A percentile compares a stretch with the other conserved stretches of the same genome.
These are phyloP conservation scores for Papiliotrema nemorosa DNA, from an alignment of 1,284 basidiomycete genomes.

Conservation along the genomic window DNA sequence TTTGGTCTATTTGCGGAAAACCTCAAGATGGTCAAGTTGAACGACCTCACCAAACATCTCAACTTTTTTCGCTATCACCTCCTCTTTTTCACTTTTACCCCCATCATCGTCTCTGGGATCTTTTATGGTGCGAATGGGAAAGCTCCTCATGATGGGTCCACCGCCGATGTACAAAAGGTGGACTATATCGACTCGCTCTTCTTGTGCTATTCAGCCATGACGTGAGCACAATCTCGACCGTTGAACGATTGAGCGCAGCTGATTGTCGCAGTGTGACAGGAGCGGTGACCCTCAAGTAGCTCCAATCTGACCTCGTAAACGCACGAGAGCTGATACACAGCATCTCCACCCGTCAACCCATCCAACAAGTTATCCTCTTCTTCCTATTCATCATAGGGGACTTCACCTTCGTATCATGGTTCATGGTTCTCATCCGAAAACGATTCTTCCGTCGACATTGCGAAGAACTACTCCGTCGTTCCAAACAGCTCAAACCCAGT, in stretches of 20 bases:
- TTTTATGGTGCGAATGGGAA: constrained; percentile 29
- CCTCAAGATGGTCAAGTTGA: background rate
- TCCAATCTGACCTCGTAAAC: background rate
- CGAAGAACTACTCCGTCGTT: constrained; percentile 21
- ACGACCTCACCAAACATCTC: constrained; percentile 15
- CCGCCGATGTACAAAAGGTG: constrained; percentile 18
- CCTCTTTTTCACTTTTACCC: constrained; percentile 31
- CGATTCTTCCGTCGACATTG: constrained; percentile 31
- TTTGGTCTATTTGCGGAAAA: too few relatives aligned
- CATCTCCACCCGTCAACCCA: constrained; percentile 28
- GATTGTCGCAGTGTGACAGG: constrained; percentile 25
- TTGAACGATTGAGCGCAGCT: background rate
- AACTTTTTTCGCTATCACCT: constrained; percentile 43
- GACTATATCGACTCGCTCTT: constrained; percentile 23
- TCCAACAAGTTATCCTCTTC: constrained; percentile 37
- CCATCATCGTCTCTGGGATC: constrained; percentile 28
- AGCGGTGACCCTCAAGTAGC: constrained; percentile 33
- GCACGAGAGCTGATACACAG: constrained; percentile 10
- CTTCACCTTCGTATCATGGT: constrained; percentile 25
- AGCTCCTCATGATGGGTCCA: constrained; percentile 10
- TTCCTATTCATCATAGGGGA: constrained; percentile 39
- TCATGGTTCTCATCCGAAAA: constrained; percentile 39
- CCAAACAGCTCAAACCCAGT: constrained; percentile 4
- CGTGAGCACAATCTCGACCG: background rate
- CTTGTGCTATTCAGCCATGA: constrained; percentile 2